Evolutionary conservation across 768 basidiomycete genomes (phyloP).

Genomic region (Lactarius quietus): DNA sequence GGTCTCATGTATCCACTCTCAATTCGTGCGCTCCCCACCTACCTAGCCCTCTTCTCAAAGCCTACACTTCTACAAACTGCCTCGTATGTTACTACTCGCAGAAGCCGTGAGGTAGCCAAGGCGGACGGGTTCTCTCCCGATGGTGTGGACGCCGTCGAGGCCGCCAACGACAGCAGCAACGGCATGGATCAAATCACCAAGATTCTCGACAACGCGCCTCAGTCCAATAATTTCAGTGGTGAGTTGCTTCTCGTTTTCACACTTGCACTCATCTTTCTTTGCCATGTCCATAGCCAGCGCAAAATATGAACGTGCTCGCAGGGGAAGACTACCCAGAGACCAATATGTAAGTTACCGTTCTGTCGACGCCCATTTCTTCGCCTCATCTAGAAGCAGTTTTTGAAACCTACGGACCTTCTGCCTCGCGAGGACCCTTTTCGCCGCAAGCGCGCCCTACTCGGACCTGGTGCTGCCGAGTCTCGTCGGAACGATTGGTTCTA

Average conservation of each 20-base stretch:
- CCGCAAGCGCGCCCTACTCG: conserved; percentile 42
- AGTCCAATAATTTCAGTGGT: conserved; percentile 8
- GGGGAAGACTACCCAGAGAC: conserved; percentile 23
- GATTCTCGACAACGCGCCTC: conserved; percentile 14
- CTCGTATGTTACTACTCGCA: conserved; percentile 1
- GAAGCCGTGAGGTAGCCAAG: background rate
- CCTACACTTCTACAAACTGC: background rate
- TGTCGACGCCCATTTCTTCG: conserved; percentile 6
- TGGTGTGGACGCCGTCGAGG: background rate
- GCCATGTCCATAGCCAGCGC: conserved; percentile 2
- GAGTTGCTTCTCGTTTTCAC: background rate
- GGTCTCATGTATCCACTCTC: conserved; percentile 1
- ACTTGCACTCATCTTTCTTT: background rate
- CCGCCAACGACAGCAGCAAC: background rate
- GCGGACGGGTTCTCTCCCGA: background rate
- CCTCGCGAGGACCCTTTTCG: conserved; percentile 30
- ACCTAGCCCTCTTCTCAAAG: background rate
- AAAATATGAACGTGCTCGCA: conserved; percentile 19
- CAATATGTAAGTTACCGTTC: conserved; percentile 25
- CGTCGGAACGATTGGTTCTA: conserved; percentile 63
- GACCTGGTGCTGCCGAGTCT: conserved; percentile 53
- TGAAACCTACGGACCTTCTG: conserved; percentile 45
- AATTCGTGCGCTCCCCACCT: background rate
- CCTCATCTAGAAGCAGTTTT: conserved; percentile 37
- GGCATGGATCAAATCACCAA: conserved; percentile 11